Conservation (phyloP, 139 green algal species). For the Tetraselmis striata region DNA sequence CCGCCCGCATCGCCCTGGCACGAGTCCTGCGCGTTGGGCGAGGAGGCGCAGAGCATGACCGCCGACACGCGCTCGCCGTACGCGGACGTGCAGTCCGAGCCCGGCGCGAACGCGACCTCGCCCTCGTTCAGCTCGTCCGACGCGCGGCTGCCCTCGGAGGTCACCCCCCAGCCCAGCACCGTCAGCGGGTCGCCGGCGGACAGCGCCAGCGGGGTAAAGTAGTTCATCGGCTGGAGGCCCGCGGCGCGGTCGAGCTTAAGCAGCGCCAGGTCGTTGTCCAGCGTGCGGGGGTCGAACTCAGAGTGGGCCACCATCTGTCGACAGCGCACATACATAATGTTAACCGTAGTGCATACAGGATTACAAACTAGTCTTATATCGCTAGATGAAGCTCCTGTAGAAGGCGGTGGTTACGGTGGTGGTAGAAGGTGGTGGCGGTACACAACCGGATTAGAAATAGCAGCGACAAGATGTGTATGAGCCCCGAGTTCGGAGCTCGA, state of each 20-base stretch:
- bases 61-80: neutral
- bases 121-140: neutral
- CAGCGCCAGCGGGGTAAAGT: neutral
- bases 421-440: no score
- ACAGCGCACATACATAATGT: no score
- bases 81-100: neutral
- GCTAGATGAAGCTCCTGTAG: no score
- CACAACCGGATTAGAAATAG: no score
- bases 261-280: neutral
- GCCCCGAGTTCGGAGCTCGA: no score
- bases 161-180: neutral
- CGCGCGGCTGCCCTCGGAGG: neutral
- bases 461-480: no score
- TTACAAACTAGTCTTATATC: no score
- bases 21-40: neutral
- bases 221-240: neutral
- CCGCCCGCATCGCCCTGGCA: neutral
- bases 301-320: neutral
- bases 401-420: no score
- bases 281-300: neutral
- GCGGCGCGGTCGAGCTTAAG: neutral
- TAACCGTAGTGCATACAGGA: no score
- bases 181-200: neutral
- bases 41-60: neutral
- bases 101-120: neutral